A percentile compares a stretch with the other conserved stretches of the same genome.
These are phyloP conservation scores for Aureobasidium lini DNA, from an alignment of 2,329 filamentous ascomycete genomes.

Conservation along the genomic window DNA sequence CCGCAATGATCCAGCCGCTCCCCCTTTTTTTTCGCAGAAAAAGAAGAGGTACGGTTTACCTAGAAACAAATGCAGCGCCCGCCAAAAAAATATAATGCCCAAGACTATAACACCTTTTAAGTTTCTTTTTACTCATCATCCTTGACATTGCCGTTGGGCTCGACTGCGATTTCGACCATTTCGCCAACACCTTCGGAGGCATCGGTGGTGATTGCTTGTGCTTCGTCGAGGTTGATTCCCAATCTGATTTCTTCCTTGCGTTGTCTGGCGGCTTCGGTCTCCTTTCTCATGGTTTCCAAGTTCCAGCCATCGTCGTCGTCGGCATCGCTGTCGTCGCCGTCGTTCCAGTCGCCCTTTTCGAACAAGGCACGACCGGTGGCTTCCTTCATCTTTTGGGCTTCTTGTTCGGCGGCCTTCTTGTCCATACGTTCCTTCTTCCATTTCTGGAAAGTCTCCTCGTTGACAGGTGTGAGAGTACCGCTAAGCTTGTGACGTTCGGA, in stretches of 20 bases:
- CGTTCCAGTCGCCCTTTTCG: conserved; percentile 88
- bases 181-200: conserved; percentile 14
- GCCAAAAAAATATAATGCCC: not conserved
- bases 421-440: conserved; percentile 93
- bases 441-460: conserved; percentile 82
- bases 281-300: conserved; percentile 69
- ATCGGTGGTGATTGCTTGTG: not conserved
- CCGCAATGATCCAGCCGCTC: not conserved
- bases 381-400: conserved; percentile 85
- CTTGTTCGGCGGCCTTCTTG: conserved; percentile 93
- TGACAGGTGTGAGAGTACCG: conserved; percentile 87
- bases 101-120: not conserved
- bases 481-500: conserved; percentile 93
- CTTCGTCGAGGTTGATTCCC: conserved; percentile 18
- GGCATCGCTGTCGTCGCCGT: conserved; percentile 55
- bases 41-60: not conserved
- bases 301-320: conserved; percentile 69
- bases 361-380: conserved; percentile 92
- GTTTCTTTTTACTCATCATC: conserved; percentile 7
- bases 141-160: conserved; percentile 11
- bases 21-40: not conserved
- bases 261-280: conserved; percentile 70
- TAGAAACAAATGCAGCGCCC: not conserved
- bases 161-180: conserved; percentile 12
- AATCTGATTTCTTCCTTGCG: conserved; percentile 71